A percentile compares a stretch with the other conserved stretches of the same genome.
These are phyloP conservation scores for Thelonectria rubi DNA, from an alignment of 2,329 filamentous ascomycete genomes.

Conservation along the genomic window DNA sequence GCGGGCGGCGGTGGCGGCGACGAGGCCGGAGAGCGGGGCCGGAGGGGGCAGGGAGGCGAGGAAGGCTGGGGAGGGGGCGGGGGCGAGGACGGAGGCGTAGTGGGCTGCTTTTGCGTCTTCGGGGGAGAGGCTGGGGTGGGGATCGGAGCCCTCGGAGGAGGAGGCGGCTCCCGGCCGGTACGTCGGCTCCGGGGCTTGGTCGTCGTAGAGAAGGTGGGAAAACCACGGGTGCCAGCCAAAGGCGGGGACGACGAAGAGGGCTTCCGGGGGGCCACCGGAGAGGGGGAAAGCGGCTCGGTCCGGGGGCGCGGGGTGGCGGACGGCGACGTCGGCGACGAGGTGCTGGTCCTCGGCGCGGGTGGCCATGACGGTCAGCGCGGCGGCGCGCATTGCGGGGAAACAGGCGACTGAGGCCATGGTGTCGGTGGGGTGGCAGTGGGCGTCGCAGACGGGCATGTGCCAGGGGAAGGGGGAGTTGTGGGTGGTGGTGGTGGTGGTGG, in stretches of 20 bases:
- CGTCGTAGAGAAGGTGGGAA: conserved; percentile 77
- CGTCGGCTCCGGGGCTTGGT: conserved; percentile 53
- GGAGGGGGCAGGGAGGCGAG: conserved; percentile 66
- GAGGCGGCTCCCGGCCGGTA: conserved; percentile 42
- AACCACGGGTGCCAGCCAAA: conserved; percentile 94
- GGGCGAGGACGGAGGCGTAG: conserved; percentile 73
- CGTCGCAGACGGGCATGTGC: conserved; percentile 77
- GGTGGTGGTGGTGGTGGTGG: neutral
- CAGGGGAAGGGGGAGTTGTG: conserved; percentile 65
- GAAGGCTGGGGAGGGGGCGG: conserved; percentile 55
- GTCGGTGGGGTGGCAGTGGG: conserved; percentile 87
- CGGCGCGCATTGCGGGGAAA: conserved; percentile 72
- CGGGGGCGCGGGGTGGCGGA: conserved; percentile 61
- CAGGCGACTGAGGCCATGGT: conserved; percentile 69
- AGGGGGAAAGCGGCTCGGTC: conserved; percentile 12
- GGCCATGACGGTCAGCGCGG: conserved; percentile 77
- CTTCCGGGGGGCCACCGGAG: neutral
- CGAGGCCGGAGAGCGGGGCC: conserved; percentile 64
- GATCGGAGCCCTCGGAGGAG: conserved; percentile 22
- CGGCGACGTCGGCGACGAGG: conserved; percentile 71
- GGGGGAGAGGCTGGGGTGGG: conserved; percentile 3
- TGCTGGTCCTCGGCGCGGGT: conserved; percentile 79
- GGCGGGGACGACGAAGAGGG: conserved; percentile 63
- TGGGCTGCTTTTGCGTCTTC: conserved; percentile 60
- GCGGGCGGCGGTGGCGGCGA: conserved; percentile 63